Base-by-base conservation (phyloP, 306 rosid genomes). In the Cyamopsis tetragonoloba region DNA sequence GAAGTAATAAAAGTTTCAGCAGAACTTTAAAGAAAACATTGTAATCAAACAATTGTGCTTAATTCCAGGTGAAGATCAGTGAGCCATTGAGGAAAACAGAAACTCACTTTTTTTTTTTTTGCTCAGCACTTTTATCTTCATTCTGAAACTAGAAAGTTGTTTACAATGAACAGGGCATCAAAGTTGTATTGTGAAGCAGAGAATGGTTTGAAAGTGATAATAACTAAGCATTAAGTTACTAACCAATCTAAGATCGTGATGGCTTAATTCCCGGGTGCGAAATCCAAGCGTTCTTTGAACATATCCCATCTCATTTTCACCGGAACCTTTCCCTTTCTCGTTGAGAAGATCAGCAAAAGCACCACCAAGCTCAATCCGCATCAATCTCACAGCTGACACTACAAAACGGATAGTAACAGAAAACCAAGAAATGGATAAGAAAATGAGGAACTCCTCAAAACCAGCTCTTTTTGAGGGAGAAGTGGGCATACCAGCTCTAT, bases 301-400 rank as follows among this genome's bases (percentile, higher is more conserved):
- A 76, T 91, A 91, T 28, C 86, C 85, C 96, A 91, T 91, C 81
- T 91, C 97, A 53, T 91, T 91, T 61, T 86, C 92, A 74, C 97
- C 97, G 14, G 96, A 91, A 64, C 97, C 97, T 68, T 91, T 91
- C 72, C 97, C 97, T 78, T 81, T 88, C 82, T 88, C 97, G 61
- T 91, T 91, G 34, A 91, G 82, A 81, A 91, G 97, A 64, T 86
- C 97, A 73, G 96, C 97, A 86, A 86, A 91, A 70, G 97, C 96
- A 77, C 97, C 96, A 10, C 97, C 97, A 38, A 88, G 39, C 81
- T 91, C 96, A 82, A 91, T 86, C 38, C 97, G 77, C 97, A 91
- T 91, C 76, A 91, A 71, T 41, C 97, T 86, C 80, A 91, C 97
- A 0, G 87, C 92, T 39, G 97, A 88, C 74, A 82, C 97, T 91